These are phyloP conservation scores for Dictyostelium brefeldianum DNA, from an alignment of 78 protist species.

Conservation along the genomic window DNA sequence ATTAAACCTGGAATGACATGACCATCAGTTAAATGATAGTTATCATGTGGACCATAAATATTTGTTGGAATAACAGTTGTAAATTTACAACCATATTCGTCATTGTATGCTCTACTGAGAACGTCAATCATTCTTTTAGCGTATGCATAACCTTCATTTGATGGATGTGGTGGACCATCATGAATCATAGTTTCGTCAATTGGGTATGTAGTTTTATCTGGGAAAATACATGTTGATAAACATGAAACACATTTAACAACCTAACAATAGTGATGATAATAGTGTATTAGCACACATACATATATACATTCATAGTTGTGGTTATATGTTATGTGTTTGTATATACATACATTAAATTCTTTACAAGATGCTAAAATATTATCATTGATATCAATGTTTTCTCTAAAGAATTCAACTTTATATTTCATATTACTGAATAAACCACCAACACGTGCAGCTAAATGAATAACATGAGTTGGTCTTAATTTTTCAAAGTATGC, in stretches of 20 bases:
- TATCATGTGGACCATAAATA: constrained; percentile 94
- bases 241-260: constrained; percentile 90
- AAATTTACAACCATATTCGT: constrained; percentile 88
- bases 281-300: too few relatives aligned
- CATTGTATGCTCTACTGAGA: constrained; percentile 87
- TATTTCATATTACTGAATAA: constrained; percentile 91
- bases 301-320: neutral
- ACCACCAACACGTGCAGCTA: constrained; percentile 96
- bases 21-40: constrained; percentile 88
- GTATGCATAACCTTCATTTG: constrained; percentile 96
- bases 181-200: constrained; percentile 97
- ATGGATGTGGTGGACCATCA: constrained; percentile 94
- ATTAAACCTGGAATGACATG: constrained; percentile 97
- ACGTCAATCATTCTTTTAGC: constrained; percentile 96
- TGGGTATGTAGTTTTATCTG: constrained; percentile 97
- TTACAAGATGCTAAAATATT: constrained; percentile 83
- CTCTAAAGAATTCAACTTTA: constrained; percentile 88
- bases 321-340: neutral
- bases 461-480: constrained; percentile 97
- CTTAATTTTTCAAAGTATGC: constrained; percentile 83
- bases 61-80: constrained; percentile 96
- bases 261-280: neutral
- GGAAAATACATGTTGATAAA: constrained; percentile 96
- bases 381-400: constrained; percentile 92
- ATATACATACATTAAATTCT: constrained; percentile 47